Conservation (phyloP, 1,139 yeast species). For the Groenewaldozyma sp. region DNA sequence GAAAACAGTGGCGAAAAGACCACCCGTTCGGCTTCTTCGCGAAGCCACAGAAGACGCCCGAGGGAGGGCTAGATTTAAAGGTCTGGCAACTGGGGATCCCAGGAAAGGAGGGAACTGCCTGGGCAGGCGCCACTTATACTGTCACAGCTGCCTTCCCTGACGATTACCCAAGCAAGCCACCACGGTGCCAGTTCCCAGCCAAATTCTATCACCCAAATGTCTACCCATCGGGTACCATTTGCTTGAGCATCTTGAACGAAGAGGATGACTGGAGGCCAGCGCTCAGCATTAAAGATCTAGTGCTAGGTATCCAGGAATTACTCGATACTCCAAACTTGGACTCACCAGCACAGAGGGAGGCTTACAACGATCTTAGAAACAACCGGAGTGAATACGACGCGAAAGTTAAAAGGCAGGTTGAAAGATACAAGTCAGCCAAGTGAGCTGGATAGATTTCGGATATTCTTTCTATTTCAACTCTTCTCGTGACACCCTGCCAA, state of each 20-base stretch:
- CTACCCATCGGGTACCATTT: slow-evolving; percentile 93
- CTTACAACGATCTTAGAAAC: slow-evolving; percentile 64
- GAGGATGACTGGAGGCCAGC: slow-evolving; percentile 99
- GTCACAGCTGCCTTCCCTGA: slow-evolving; percentile 72
- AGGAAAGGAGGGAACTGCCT: slow-evolving; percentile 74
- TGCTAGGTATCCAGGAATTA: slow-evolving; percentile 86
- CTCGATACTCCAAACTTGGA: slow-evolving; percentile 85
- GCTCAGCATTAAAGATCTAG: slow-evolving; percentile 80
- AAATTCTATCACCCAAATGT: slow-evolving; percentile 95
- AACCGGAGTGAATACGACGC: slow-evolving; percentile 62
- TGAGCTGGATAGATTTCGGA: too few species aligned
- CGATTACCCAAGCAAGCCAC: slow-evolving; percentile 95
- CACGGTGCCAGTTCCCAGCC: slow-evolving; percentile 79
- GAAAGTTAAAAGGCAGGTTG: slow-evolving; percentile 76
- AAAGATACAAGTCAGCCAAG: slow-evolving; percentile 52
- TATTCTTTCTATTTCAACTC: too few species aligned
- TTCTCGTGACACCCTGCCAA: too few species aligned
- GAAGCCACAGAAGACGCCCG: slow-evolving; percentile 65
- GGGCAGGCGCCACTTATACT: slow-evolving; percentile 91
- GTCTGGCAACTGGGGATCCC: slow-evolving; percentile 95
- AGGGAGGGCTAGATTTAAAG: slow-evolving; percentile 78
- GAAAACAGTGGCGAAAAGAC: slow-evolving; percentile 97
- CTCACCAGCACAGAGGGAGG: slow-evolving; percentile 97
- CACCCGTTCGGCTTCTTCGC: slow-evolving; percentile 98
- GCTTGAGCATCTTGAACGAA: slow-evolving; percentile 86